A percentile compares a stretch with the other conserved stretches of the same genome.
phyloP scores from a whole-genome alignment of 2,329 filamentous ascomycete genomes.

The Neurospora crassa region DNA sequence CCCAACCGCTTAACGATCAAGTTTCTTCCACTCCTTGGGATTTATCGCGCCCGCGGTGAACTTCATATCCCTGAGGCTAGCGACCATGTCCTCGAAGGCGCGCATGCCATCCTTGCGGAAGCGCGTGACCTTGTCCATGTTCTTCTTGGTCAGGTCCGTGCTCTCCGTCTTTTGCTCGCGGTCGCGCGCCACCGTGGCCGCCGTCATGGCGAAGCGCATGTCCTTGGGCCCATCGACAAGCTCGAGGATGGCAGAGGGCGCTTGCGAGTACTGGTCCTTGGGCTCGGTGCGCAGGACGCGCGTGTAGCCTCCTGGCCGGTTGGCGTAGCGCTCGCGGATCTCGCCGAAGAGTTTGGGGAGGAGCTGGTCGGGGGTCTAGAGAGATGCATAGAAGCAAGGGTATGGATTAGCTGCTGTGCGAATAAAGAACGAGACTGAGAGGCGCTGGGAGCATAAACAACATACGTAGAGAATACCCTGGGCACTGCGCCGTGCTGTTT shows the following conservation, averaged over 20 bases:
- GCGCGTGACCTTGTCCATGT: slow-evolving; percentile 73
- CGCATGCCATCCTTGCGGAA: slow-evolving; percentile 59
- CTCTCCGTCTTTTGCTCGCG: slow-evolving; percentile 44
- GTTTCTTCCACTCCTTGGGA: neutral
- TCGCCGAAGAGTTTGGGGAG: slow-evolving; percentile 83
- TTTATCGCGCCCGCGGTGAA: slow-evolving; percentile 12
- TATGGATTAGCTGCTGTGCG: neutral
- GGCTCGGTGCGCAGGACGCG: slow-evolving; percentile 89
- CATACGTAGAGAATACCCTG: slow-evolving; percentile 77
- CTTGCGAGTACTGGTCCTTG: slow-evolving; percentile 74
- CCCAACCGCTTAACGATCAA: neutral
- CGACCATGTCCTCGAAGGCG: slow-evolving; percentile 58
- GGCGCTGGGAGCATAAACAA: slow-evolving; percentile 36
- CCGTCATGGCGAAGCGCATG: slow-evolving; percentile 90
- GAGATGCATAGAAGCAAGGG: neutral
- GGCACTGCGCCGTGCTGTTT: slow-evolving; percentile 67
- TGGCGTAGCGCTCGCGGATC: slow-evolving; percentile 67
- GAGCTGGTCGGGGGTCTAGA: slow-evolving; percentile 48
- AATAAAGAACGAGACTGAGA: neutral
- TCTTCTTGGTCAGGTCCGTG: slow-evolving; percentile 64
- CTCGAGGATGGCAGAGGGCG: slow-evolving; percentile 81
- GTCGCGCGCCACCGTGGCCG: slow-evolving; percentile 66
- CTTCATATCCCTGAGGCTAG: slow-evolving; percentile 27
- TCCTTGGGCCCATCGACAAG: slow-evolving; percentile 91
- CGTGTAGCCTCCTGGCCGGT: slow-evolving; percentile 85